Base-by-base conservation (phyloP, 2,329 filamentous ascomycete species). In the Trichoderma gracile region DNA sequence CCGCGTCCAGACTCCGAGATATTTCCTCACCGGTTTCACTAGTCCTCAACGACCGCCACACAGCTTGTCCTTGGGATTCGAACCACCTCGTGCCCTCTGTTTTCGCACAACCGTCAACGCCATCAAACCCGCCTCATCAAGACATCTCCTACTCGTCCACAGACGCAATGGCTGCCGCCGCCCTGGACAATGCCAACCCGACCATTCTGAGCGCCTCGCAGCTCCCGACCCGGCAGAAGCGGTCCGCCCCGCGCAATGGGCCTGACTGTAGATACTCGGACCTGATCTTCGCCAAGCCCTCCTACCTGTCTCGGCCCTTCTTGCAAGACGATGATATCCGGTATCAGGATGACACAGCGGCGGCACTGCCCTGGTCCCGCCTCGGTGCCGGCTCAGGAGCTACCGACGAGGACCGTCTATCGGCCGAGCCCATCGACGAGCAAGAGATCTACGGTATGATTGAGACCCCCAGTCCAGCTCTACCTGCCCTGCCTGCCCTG, bases 401-500 rank as follows among this genome's bases (percentile, higher is more conserved):
- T 38, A 19, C 38, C 25, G 63, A 19, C 54, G 80, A 76, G 54
- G 79, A 86, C 57, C 85, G 87, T 65, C 85, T 89, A 65, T 83
- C 86, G 55, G 80, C 81, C 1, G 93, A 98, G 71, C 90, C 91
- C 64, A 97, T 99, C 70, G 95, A 99, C 74, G 92, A 96, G 76
- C 95, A 97, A 77, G 95, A 99, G 78, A 94, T 99, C 47, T 99
- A 94, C 75, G 93, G 92, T 95, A 80, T 67, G 80, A 65, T 52
- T 21, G 23, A 25, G 40, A 10, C 19, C 27, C 42, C 49, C 27
- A 45, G 25, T 12, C 53, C 38, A 17, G 12, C 21, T 21, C 21
- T 56, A 19, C 25, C 47, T 45, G 23, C 23, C 23, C 47, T 33
- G 12, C 12, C 47, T n/a, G n/a, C 10, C 58, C 58, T 52, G 4